phyloP scores from a whole-genome alignment of 106 monocot genomes.

The Ottelia alismoides region DNA sequence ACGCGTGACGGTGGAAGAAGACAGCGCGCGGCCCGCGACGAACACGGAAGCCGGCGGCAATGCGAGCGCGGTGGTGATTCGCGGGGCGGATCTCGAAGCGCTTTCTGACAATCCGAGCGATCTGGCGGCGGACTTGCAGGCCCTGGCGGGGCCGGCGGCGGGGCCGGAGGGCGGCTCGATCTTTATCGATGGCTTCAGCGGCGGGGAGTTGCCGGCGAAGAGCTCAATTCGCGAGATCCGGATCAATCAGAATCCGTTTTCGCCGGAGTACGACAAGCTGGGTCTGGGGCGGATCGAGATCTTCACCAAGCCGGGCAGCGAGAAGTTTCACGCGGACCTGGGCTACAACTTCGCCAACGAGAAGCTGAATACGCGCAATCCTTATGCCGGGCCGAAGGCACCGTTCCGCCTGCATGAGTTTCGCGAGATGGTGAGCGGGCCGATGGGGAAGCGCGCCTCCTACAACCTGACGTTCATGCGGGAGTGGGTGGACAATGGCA shows the following conservation, averaged over 20 bases:
- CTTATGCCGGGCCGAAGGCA: background rate
- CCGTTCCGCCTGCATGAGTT: background rate
- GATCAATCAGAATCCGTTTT: background rate
- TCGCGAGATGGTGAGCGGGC: background rate
- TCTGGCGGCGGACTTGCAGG: background rate
- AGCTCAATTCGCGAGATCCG: background rate
- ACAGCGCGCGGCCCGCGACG: too few species aligned
- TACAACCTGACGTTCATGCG: background rate
- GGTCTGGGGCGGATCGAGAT: background rate
- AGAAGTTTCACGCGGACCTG: background rate
- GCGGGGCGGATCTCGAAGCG: background rate
- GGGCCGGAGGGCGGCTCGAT: background rate
- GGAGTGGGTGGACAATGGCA: background rate
- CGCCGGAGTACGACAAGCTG: background rate
- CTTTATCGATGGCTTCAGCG: background rate
- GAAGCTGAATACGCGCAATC: background rate
- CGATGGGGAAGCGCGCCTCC: background rate
- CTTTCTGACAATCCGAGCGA: background rate
- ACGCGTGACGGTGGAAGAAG: too few species aligned
- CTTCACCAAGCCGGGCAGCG: background rate
- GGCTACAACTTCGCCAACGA: background rate
- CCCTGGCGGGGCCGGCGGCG: background rate
- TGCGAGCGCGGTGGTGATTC: too few species aligned
- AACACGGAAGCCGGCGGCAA: too few species aligned
- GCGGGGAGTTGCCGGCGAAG: background rate